Conservation (phyloP, 345 rosid genomes). For the Citrus sinensis region DVS_A1.0 CM039167.1:12230501-12231000, state of each 20-base stretch:
- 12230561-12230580: no score
- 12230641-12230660: not conserved
- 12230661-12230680: not conserved
- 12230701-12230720: not conserved
- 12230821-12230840: not conserved
- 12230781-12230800: not conserved
- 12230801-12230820: no score
- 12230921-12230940: no score
- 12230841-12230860: no score
- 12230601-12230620: not conserved
- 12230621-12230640: not conserved
- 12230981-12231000: slow-evolving; percentile 4
- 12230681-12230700: not conserved
- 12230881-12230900: no score
- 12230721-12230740: not conserved
- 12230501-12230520: no score
- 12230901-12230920: no score
- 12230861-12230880: no score
- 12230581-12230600: not conserved
- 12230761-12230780: not conserved
- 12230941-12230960: no score
- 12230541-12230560: no score
- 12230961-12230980: not conserved
- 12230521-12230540: no score
- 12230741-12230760: not conserved